Evolutionary conservation across 306 rosid genomes (phyloP).

Genomic region (Chamaecrista fasciculata): DNA sequence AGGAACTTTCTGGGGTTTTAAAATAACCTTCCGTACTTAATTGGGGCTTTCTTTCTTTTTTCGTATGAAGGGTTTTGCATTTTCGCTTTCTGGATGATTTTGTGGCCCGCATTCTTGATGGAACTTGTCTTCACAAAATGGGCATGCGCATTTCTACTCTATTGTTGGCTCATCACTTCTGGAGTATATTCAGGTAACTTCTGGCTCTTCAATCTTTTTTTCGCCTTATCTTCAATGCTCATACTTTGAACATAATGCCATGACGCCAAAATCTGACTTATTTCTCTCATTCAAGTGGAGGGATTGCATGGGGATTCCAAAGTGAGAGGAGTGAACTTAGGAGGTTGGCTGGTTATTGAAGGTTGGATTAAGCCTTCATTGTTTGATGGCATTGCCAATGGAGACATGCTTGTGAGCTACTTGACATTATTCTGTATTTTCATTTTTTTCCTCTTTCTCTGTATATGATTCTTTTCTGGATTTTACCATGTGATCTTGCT

Average conservation of each 20-base stretch:
- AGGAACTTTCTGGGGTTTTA: slow-evolving; percentile 43
- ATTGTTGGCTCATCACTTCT: slow-evolving; percentile 50
- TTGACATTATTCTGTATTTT: slow-evolving; percentile 18
- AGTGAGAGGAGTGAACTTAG: slow-evolving; percentile 88
- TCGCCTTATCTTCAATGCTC: slow-evolving; percentile 12
- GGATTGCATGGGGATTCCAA: slow-evolving; percentile 62
- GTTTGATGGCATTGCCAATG: slow-evolving; percentile 90
- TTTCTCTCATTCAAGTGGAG: slow-evolving; percentile 51
- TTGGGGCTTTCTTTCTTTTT: slow-evolving; percentile 26
- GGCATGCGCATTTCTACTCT: slow-evolving; percentile 55
- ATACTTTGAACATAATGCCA: slow-evolving; percentile 2
- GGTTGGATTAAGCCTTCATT: slow-evolving; percentile 98
- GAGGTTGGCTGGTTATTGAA: slow-evolving; percentile 93
- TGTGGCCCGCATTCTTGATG: slow-evolving; percentile 59
- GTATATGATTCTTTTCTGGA: background rate
- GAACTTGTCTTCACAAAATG: slow-evolving; percentile 66
- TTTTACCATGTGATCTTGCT: slow-evolving; percentile 22
- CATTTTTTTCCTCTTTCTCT: background rate
- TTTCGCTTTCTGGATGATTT: slow-evolving; percentile 39
- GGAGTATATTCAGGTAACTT: slow-evolving; percentile 60
- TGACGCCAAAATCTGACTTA: background rate
- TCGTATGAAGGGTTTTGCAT: slow-evolving; percentile 41
- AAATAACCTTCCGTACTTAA: slow-evolving; percentile 32
- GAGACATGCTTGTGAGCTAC: slow-evolving; percentile 83
- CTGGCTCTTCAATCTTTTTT: slow-evolving; percentile 23